Evolutionary conservation across 306 rosid genomes (phyloP).

Genomic region (Cucurbita ficifolia): DNA sequence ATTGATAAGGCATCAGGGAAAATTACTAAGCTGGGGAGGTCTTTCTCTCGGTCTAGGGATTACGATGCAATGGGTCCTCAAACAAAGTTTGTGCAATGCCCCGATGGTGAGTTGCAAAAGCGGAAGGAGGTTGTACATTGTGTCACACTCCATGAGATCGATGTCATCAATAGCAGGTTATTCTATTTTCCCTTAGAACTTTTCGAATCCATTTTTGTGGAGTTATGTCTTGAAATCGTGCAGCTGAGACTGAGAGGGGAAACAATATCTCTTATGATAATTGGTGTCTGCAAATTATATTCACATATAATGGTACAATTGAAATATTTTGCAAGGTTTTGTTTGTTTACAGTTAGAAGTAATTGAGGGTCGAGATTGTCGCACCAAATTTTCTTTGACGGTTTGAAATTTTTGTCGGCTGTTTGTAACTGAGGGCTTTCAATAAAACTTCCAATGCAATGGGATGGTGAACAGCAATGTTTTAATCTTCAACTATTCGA

Average conservation of each 20-base stretch:
- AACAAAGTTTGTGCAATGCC: constrained; percentile 84
- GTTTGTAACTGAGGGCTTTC: neutral
- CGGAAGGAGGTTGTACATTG: constrained; percentile 98
- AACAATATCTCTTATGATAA: neutral
- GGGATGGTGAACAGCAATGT: neutral
- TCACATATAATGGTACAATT: neutral
- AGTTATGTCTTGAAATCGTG: neutral
- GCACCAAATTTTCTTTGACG: neutral
- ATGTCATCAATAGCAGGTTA: constrained; percentile 92
- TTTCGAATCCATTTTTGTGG: neutral
- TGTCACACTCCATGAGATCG: constrained; percentile 94
- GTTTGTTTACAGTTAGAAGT: neutral
- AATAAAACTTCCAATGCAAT: neutral
- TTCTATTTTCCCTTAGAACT: neutral
- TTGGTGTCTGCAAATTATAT: neutral
- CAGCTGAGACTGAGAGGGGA: neutral
- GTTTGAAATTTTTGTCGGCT: neutral
- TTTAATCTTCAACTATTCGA: neutral
- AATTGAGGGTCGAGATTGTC: neutral
- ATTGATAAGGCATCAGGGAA: constrained; percentile 75
- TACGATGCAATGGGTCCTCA: constrained; percentile 92
- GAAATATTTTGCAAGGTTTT: neutral
- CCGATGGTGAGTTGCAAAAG: constrained; percentile 98
- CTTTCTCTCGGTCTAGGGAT: constrained; percentile 83
- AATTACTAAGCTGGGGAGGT: constrained; percentile 88